phyloP scores from a whole-genome alignment of 2,329 filamentous ascomycete species.

The Tolypocladium tropicale region DNA sequence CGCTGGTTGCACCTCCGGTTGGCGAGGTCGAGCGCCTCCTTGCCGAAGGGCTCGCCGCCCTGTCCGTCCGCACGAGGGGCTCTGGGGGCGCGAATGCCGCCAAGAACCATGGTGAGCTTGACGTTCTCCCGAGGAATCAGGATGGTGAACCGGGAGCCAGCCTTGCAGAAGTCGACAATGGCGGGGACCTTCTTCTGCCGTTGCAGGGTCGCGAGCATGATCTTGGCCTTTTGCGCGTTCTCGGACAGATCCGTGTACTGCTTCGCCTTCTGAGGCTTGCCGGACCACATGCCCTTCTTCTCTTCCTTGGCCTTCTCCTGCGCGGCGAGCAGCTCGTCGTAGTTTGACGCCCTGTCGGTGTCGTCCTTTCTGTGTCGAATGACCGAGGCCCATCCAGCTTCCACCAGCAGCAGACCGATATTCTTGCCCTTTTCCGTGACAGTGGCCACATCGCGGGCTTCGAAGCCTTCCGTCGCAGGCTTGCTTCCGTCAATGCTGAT shows the following conservation, averaged over 20 bases:
- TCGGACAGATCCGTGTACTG: constrained; percentile 86
- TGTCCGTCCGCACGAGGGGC: constrained; percentile 66
- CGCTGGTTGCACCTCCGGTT: constrained; percentile 83
- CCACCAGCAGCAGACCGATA: constrained; percentile 72
- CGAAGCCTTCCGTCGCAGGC: constrained; percentile 79
- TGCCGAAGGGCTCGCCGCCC: constrained; percentile 86
- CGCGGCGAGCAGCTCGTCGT: constrained; percentile 75
- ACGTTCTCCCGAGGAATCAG: constrained; percentile 86
- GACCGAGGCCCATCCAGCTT: constrained; percentile 86
- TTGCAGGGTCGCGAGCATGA: constrained; percentile 77
- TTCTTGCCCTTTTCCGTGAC: constrained; percentile 79
- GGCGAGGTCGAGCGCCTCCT: constrained; percentile 88
- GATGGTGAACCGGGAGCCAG: constrained; percentile 88
- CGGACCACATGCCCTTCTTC: constrained; percentile 89
- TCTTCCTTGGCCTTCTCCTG: constrained; percentile 77
- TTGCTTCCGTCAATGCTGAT: constrained; percentile 85
- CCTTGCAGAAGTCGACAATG: constrained; percentile 94
- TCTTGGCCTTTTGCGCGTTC: constrained; percentile 87
- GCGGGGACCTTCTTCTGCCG: constrained; percentile 88
- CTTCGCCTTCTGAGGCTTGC: constrained; percentile 75
- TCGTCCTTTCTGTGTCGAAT: constrained; percentile 94
- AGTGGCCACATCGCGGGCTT: constrained; percentile 90
- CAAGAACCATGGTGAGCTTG: constrained; percentile 90
- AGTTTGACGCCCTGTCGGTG: constrained; percentile 85
- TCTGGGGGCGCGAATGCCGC: constrained; percentile 81